Percentiles rank a stretch among this genome's conserved stretches.
Evolutionary conservation across 1,284 basidiomycete genomes (phyloP).

Genomic region (Nidula niveotomentosa): DNA sequence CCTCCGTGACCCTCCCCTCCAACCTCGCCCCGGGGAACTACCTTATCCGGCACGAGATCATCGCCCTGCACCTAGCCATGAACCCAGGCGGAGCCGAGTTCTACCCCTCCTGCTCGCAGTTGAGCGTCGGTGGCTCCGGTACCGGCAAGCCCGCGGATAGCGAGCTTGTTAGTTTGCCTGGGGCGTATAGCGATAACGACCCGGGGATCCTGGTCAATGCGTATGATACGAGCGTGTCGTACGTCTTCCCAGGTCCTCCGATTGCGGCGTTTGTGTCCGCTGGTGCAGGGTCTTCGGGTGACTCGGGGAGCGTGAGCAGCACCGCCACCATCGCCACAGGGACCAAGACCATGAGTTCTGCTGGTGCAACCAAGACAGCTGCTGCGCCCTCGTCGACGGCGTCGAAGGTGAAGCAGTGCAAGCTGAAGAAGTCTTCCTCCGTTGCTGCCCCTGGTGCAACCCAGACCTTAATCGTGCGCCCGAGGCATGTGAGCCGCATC

Average conservation of each 20-base stretch:
- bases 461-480: neutral
- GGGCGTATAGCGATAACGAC: slow-evolving; percentile 60
- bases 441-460: neutral
- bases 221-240: slow-evolving; percentile 38
- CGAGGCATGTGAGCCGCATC: neutral
- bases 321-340: neutral
- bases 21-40: slow-evolving; percentile 62
- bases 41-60: slow-evolving; percentile 72
- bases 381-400: slow-evolving; percentile 1
- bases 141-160: slow-evolving; percentile 37
- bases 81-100: slow-evolving; percentile 63
- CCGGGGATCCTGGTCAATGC: slow-evolving; percentile 46
- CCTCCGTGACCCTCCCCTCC: slow-evolving; percentile 51
- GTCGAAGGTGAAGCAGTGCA: neutral
- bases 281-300: neutral
- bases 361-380: neutral
- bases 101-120: slow-evolving; percentile 68
- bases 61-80: slow-evolving; percentile 64
- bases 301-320: neutral
- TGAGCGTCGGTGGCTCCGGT: slow-evolving; percentile 52
- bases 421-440: slow-evolving; percentile 1
- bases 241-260: slow-evolving; percentile 52
- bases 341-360: neutral
- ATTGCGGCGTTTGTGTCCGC: slow-evolving; percentile 40
- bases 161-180: slow-evolving; percentile 62